phyloP scores from a whole-genome alignment of 2,329 filamentous ascomycete genomes.

The Rosellinia necatrix region DNA sequence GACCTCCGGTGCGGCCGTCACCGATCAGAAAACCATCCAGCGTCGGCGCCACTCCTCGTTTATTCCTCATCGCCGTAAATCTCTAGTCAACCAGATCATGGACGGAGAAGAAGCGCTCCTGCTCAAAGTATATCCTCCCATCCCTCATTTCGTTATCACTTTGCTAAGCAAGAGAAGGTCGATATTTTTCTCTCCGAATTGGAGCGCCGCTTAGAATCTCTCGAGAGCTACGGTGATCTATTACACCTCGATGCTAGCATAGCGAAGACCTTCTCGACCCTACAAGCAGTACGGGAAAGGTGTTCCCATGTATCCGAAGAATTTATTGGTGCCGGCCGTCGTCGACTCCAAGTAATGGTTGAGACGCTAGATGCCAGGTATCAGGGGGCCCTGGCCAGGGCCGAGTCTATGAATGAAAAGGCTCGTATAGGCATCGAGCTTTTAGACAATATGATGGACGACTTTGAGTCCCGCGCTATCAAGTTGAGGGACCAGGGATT shows the following conservation, averaged over 20 bases:
- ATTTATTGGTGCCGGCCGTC: constrained; percentile 82
- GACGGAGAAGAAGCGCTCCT: constrained; percentile 66
- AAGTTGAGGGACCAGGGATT: constrained; percentile 79
- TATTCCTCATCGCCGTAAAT: constrained; percentile 58
- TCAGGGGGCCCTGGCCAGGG: constrained; percentile 80
- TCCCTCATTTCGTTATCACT: neutral
- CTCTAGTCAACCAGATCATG: constrained; percentile 63
- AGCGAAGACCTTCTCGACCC: constrained; percentile 80
- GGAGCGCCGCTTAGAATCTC: constrained; percentile 81
- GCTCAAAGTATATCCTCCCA: constrained; percentile 52
- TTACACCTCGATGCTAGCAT: constrained; percentile 79
- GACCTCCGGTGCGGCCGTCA: constrained; percentile 48
- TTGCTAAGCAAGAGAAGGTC: constrained; percentile 52
- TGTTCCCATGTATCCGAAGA: constrained; percentile 91
- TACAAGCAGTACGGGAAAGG: constrained; percentile 83
- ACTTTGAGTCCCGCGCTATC: constrained; percentile 82
- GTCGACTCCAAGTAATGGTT: constrained; percentile 84
- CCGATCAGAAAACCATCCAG: constrained; percentile 41
- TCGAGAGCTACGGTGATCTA: constrained; percentile 85
- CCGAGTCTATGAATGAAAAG: constrained; percentile 89
- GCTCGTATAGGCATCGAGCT: constrained; percentile 84
- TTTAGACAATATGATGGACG: constrained; percentile 81
- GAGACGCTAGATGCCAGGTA: constrained; percentile 90
- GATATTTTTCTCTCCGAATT: constrained; percentile 85
- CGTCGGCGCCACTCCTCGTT: constrained; percentile 63